Conservation (phyloP, 495 filamentous ascomycete species). For the Aspergillus hancockii region DNA sequence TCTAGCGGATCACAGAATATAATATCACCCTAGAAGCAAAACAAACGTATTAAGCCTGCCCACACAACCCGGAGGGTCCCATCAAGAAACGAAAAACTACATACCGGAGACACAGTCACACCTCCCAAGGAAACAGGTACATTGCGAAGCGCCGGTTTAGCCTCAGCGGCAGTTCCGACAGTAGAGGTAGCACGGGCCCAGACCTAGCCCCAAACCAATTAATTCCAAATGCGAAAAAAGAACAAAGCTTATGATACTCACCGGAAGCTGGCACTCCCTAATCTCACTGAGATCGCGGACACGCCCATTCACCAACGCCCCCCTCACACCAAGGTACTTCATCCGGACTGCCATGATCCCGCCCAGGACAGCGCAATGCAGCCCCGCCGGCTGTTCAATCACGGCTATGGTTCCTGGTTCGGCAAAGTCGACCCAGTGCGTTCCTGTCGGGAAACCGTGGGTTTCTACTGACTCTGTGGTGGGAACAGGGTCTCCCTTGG, state of each 20-base stretch:
- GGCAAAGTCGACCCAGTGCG: slow-evolving; percentile 62
- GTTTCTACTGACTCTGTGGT: slow-evolving; percentile 26
- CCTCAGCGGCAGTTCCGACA: slow-evolving; percentile 61
- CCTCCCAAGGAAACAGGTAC: slow-evolving; percentile 52
- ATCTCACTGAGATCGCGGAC: slow-evolving; percentile 63
- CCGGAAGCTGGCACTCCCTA: slow-evolving; percentile 44
- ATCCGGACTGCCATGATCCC: slow-evolving; percentile 69
- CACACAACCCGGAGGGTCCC: not conserved
- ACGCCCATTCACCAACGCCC: slow-evolving; percentile 59
- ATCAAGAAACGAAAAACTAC: slow-evolving; percentile 16
- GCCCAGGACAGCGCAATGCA: slow-evolving; percentile 64
- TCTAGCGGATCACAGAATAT: slow-evolving; percentile 62
- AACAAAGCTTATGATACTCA: slow-evolving; percentile 29
- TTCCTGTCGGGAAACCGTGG: slow-evolving; percentile 41
- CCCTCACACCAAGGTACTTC: slow-evolving; percentile 54
- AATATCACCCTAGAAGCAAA: slow-evolving; percentile 54
- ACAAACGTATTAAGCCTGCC: not conserved
- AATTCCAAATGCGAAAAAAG: not conserved
- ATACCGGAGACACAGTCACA: slow-evolving; percentile 49
- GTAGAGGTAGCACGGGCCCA: slow-evolving; percentile 60
- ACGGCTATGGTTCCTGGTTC: slow-evolving; percentile 55
- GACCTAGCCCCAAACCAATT: slow-evolving; percentile 33
- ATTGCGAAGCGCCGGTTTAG: slow-evolving; percentile 56
- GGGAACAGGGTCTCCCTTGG: slow-evolving; percentile 40
- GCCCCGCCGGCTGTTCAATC: slow-evolving; percentile 57